Evolutionary conservation across 1,139 yeast species (phyloP).

Genomic region (Lodderomyces oxycetoniae): DNA sequence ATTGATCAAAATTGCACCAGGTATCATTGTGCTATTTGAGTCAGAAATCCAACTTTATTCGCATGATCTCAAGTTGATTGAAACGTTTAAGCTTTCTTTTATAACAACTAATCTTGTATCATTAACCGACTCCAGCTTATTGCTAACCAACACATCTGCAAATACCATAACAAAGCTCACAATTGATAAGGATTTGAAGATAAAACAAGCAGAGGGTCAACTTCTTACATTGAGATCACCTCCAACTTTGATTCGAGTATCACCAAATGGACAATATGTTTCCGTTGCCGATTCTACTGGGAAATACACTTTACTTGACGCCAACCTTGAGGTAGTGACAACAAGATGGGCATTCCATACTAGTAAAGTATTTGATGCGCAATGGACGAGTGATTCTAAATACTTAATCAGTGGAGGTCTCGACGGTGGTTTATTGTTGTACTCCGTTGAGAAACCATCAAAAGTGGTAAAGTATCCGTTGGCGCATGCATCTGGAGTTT

Average conservation of each 20-base stretch:
- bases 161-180: constrained; percentile 29
- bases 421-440: constrained; percentile 76
- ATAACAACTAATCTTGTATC: constrained; percentile 34
- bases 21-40: constrained; percentile 47
- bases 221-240: constrained; percentile 50
- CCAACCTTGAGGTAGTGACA: constrained; percentile 59
- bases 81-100: constrained; percentile 26
- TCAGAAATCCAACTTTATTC: constrained; percentile 34
- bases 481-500: constrained; percentile 88
- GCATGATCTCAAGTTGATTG: constrained; percentile 18
- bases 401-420: constrained; percentile 74
- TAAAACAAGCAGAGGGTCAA: constrained; percentile 13
- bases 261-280: constrained; percentile 62
- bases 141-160: constrained; percentile 48
- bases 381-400: constrained; percentile 75
- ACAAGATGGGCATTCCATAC: constrained; percentile 96
- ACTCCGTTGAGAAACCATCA: constrained; percentile 73
- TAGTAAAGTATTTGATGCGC: constrained; percentile 67
- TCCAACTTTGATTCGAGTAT: constrained; percentile 60
- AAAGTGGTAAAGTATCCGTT: constrained; percentile 68
- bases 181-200: constrained; percentile 15
- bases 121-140: constrained; percentile 28
- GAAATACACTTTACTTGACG: constrained; percentile 66
- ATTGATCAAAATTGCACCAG: constrained; percentile 28
- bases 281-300: constrained; percentile 91